Conservation (phyloP, 2,329 filamentous ascomycete genomes). For the Colletotrichum sansevieriae region DNA sequence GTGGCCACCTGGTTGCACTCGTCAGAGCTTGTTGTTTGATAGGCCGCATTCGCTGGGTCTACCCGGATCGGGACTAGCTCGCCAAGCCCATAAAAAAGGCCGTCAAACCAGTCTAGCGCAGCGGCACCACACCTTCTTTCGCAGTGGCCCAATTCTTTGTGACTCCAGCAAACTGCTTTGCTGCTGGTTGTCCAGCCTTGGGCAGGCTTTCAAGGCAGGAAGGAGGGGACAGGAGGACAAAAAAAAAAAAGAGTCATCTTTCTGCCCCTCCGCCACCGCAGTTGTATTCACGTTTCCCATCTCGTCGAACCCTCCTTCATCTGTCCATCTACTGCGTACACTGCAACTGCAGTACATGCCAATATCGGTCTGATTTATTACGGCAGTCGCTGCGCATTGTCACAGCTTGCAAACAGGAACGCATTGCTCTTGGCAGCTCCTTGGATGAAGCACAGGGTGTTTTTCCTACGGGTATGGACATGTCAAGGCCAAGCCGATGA, state of each 20-base stretch:
- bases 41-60: background rate
- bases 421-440: slow-evolving; percentile 7
- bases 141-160: slow-evolving; percentile 28
- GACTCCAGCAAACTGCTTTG: slow-evolving; percentile 26
- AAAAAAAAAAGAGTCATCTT: slow-evolving; percentile 15
- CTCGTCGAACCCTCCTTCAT: slow-evolving; percentile 13
- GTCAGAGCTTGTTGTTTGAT: slow-evolving; percentile 9
- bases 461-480: slow-evolving; percentile 14
- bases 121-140: slow-evolving; percentile 37
- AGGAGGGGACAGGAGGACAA: slow-evolving; percentile 4
- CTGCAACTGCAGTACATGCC: background rate
- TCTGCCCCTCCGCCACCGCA: slow-evolving; percentile 29
- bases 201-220: slow-evolving; percentile 7
- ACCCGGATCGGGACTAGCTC: background rate
- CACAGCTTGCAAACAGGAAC: background rate
- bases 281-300: slow-evolving; percentile 8
- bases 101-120: slow-evolving; percentile 31
- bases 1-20: slow-evolving; percentile 33
- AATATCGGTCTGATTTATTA: slow-evolving; percentile 1
- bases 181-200: slow-evolving; percentile 8
- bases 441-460: slow-evolving; percentile 18
- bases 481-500: slow-evolving; percentile 25
- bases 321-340: background rate
- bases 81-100: slow-evolving; percentile 32
- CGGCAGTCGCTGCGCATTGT: background rate